These are phyloP conservation scores for Stereocaulon alpinum DNA, from an alignment of 495 filamentous ascomycete genomes.

Conservation along the genomic window DNA sequence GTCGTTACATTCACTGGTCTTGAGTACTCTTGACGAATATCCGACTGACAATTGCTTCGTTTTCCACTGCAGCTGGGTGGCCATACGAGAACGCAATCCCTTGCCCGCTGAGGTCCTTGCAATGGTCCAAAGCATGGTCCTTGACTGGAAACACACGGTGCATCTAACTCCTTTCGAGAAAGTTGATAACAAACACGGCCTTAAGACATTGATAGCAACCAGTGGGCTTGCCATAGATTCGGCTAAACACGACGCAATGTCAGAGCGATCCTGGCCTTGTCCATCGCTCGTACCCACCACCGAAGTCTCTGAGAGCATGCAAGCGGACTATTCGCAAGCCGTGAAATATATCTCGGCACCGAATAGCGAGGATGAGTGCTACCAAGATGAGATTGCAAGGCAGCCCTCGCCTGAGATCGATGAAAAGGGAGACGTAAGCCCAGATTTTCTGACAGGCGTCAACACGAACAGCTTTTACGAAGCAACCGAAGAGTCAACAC, in stretches of 20 bases:
- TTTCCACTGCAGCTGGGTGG: neutral
- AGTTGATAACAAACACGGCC: neutral
- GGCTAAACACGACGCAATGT: neutral
- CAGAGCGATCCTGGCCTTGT: neutral
- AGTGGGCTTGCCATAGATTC: neutral
- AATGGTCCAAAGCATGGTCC: neutral
- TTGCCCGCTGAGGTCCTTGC: neutral
- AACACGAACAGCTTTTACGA: neutral
- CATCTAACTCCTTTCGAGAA: neutral
- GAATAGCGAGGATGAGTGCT: neutral
- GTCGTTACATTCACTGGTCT: neutral
- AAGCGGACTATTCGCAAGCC: neutral
- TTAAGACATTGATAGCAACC: neutral
- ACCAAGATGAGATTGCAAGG: neutral
- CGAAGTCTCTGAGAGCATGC: neutral
- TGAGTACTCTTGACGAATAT: too few species aligned
- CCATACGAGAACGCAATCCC: neutral
- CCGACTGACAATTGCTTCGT: neutral
- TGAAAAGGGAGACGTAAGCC: neutral
- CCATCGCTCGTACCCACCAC: neutral
- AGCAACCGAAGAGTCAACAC: neutral
- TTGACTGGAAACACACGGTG: neutral
- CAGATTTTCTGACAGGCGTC: neutral
- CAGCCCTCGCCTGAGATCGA: neutral
- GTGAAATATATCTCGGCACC: neutral